Evolutionary conservation across 164 flowering plant genomes (phyloP).

Genomic region (Malania oleifera): DNA sequence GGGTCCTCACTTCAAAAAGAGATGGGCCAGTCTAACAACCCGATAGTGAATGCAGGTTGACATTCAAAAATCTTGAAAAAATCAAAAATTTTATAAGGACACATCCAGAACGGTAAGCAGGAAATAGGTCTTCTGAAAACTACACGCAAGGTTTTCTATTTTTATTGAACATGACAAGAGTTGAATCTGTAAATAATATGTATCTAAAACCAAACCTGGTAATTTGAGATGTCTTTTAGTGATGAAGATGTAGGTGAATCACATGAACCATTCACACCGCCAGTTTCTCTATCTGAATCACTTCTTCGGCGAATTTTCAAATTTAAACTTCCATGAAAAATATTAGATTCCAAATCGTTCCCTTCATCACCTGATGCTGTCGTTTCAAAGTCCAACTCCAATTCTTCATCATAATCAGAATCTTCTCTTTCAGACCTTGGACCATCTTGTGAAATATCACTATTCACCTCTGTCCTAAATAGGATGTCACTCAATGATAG

Average conservation of each 20-base stretch:
- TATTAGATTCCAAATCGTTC: constrained; percentile 51
- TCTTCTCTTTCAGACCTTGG: constrained; percentile 90
- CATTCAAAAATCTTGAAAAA: too few relatives aligned
- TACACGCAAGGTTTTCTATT: not conserved
- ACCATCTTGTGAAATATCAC: constrained; percentile 77
- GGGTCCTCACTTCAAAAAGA: too few relatives aligned
- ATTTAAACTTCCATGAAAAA: constrained; percentile 72
- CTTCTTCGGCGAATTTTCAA: constrained; percentile 62
- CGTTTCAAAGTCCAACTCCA: constrained; percentile 87
- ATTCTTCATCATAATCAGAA: constrained; percentile 86
- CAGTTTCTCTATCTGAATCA: constrained; percentile 43
- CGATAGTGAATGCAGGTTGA: too few relatives aligned
- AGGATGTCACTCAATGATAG: constrained; percentile 70
- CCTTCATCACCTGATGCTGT: constrained; percentile 73
- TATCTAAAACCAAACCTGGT: constrained; percentile 43
- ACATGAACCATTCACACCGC: constrained; percentile 52
- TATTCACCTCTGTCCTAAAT: constrained; percentile 58
- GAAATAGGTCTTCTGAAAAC: too few relatives aligned
- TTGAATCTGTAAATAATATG: not conserved
- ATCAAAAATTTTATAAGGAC: too few relatives aligned
- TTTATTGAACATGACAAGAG: not conserved
- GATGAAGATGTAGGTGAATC: constrained; percentile 56
- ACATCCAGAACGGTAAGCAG: too few relatives aligned
- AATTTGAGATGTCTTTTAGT: constrained; percentile 39
- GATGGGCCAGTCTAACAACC: too few relatives aligned